A percentile compares a stretch with the other conserved stretches of the same genome.
Evolutionary conservation across 1,139 yeast species (phyloP).

Genomic region (Saccharomycopsis hybrid): DNA sequence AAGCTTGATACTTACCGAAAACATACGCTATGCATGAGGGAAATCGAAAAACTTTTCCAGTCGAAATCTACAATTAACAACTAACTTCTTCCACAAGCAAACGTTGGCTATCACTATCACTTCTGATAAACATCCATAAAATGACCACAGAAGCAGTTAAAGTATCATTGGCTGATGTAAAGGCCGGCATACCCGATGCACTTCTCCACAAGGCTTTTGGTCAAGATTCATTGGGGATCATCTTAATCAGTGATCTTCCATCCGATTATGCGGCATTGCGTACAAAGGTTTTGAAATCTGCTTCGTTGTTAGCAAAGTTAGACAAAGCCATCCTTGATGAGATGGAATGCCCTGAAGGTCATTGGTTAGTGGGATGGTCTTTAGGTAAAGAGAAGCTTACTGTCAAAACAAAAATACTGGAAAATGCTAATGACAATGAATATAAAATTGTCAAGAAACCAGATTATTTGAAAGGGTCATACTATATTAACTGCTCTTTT

Average conservation of each 20-base stretch:
- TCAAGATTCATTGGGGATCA: conserved; percentile 47
- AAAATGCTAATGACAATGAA: conserved; percentile 21
- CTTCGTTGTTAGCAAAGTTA: conserved; percentile 41
- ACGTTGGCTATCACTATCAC: too few relatives aligned
- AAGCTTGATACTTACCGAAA: too few relatives aligned
- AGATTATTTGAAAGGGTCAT: conserved; percentile 53
- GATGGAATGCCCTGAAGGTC: conserved; percentile 43
- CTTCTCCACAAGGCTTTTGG: conserved; percentile 47
- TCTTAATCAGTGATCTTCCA: conserved; percentile 44
- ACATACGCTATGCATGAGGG: too few relatives aligned
- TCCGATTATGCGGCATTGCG: conserved; percentile 35
- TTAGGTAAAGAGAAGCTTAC: conserved; percentile 48
- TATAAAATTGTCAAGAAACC: conserved; percentile 33
- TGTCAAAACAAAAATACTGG: conserved; percentile 1
- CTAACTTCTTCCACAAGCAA: too few relatives aligned
- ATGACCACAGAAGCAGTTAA: conserved; percentile 26
- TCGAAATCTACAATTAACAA: too few relatives aligned
- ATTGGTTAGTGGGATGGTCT: conserved; percentile 63
- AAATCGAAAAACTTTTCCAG: too few relatives aligned
- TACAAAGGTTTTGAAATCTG: conserved; percentile 37
- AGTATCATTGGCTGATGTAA: conserved; percentile 34
- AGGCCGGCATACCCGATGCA: conserved; percentile 31
- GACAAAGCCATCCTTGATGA: conserved; percentile 31
- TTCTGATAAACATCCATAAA: too few relatives aligned
- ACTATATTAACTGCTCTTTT: conserved; percentile 54